Conservation (phyloP, 139 green algal genomes). For the Deuterostichococcus epilithicus region DNA sequence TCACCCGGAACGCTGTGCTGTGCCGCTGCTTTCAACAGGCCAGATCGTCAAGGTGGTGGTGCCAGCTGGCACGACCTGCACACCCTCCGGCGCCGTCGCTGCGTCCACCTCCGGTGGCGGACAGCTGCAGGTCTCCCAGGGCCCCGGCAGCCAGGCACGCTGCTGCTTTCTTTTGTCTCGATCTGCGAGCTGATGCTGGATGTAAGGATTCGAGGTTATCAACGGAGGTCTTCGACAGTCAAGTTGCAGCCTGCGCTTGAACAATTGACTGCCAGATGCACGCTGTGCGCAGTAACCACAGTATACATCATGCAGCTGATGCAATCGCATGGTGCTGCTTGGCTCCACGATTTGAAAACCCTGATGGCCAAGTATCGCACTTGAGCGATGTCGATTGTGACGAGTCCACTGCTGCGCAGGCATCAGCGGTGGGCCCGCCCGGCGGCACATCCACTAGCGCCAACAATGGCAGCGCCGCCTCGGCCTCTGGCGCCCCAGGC, state of each 20-base stretch:
- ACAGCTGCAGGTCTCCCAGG: background rate
- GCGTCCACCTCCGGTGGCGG: background rate
- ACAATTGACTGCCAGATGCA: too few relatives aligned
- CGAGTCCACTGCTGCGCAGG: background rate
- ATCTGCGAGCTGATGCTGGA: background rate
- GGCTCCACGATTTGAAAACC: background rate
- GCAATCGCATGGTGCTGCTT: too few relatives aligned
- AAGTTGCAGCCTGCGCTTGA: too few relatives aligned
- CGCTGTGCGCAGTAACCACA: too few relatives aligned
- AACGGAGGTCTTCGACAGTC: background rate
- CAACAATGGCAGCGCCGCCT: background rate
- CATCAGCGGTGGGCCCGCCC: background rate
- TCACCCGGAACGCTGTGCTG: background rate
- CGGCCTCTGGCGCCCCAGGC: background rate
- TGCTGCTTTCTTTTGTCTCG: background rate
- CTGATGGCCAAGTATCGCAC: too few relatives aligned
- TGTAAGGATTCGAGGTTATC: background rate
- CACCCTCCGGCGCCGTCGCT: too few relatives aligned
- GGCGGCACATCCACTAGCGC: background rate
- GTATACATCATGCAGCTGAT: too few relatives aligned
- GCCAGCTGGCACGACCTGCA: background rate
- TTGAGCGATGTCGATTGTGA: background rate
- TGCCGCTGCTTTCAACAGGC: background rate
- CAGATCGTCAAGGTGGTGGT: background rate
- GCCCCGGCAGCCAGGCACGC: background rate